A percentile compares a stretch with the other conserved stretches of the same genome.
Evolutionary conservation across 768 basidiomycete genomes (phyloP).

Genomic region (Naganishia antarctica): DNA sequence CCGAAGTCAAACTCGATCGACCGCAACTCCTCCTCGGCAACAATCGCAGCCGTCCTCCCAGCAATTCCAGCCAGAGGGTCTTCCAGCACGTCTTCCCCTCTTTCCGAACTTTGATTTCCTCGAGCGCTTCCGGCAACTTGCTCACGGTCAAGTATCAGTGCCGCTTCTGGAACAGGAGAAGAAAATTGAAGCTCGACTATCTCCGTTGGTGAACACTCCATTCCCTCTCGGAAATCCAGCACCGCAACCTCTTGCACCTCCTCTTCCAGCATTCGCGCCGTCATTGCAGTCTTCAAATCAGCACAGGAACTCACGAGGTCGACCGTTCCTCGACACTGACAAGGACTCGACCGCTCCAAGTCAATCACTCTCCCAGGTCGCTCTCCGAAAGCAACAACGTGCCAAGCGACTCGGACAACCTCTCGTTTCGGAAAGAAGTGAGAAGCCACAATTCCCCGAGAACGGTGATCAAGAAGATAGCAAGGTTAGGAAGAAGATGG

Average conservation of each 20-base stretch:
- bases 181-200: not conserved
- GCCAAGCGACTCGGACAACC: not conserved
- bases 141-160: not conserved
- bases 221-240: not conserved
- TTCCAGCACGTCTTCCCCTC: not conserved
- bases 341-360: conserved; percentile 21
- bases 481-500: conserved; percentile 8
- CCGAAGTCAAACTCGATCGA: not conserved
- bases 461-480: not conserved
- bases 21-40: no score
- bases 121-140: not conserved
- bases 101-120: not conserved
- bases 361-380: conserved; percentile 23
- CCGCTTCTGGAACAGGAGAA: not conserved
- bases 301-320: not conserved
- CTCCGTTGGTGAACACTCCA: not conserved
- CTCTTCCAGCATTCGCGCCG: not conserved
- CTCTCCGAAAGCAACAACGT: not conserved
- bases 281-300: not conserved
- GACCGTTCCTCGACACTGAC: not conserved
- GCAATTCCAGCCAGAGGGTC: no score
- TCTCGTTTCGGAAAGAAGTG: not conserved
- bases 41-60: not conserved
- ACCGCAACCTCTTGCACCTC: not conserved
- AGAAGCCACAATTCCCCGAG: not conserved